Evolutionary conservation across 495 filamentous ascomycete species (phyloP), one percentile per base, ranked within the genome.

Genomic region (Penicillium lagena): DNA sequence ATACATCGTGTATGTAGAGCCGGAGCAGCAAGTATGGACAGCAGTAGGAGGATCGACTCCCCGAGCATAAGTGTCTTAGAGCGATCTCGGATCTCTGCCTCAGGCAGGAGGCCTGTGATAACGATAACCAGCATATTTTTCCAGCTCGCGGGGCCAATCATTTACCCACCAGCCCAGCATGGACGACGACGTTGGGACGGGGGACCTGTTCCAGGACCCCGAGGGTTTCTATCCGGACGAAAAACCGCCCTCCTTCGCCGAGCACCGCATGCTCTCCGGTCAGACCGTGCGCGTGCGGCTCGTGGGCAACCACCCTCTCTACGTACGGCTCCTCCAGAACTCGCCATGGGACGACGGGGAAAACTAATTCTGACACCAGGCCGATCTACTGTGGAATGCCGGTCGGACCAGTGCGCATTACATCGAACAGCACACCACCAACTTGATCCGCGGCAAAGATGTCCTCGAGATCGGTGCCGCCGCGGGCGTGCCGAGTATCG

Each of bases 401-500:
- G 80, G 82, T 41, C 81, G 82, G 14, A 77, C 83, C 9, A 77
- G 90, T 42, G 78, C 89, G 9, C 65, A 77, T 47, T 89, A 90
- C 66, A 80, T 97, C 47, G 85, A 95, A 62, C 58, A 74, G 22
- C 68, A 80, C 47, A 74, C 81, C 12, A 50, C 57, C 2, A 46
- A 52, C 1, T 72, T 88, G 9, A 68, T 94, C 15, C 45, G 58
- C 1, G 67, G 62, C 32, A 85, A 81, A 42, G 76, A 81, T 22
- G 77, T 95, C 4, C 80, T 96, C 10, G 91, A 97, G 61, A 83
- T 97, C 37, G 91, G 91, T 41, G 90, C 91, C 12, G 91, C 87
- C 28, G 87, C 87, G 0, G 91, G 90, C 1, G 75, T 96, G 4
- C 90, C 90, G 1, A 84, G 81, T 52, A 77, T 97, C 17, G 81